Percentiles rank a stretch among this genome's conserved stretches.
phyloP scores from a whole-genome alignment of 2,329 filamentous ascomycete species.

The Talaromyces albobiverticillius region DNA sequence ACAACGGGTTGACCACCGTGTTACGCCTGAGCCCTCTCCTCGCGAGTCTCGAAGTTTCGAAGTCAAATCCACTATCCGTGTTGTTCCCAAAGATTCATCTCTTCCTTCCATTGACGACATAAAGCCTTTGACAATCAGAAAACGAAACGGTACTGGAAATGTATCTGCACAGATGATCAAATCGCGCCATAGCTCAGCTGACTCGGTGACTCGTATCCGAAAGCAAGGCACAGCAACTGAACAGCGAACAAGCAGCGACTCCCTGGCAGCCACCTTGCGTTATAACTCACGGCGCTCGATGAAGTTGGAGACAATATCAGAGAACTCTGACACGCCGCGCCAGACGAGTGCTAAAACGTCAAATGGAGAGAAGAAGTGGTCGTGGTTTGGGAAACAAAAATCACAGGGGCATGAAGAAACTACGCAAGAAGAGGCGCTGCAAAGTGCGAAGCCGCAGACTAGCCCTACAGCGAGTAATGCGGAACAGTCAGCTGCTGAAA shows the following conservation, averaged over 20 bases:
- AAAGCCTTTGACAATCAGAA: constrained; percentile 56
- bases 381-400: constrained; percentile 41
- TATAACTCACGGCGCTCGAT: constrained; percentile 27
- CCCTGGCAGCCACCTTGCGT: constrained; percentile 19
- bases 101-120: constrained; percentile 42
- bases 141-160: constrained; percentile 30
- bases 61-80: constrained; percentile 51
- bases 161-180: constrained; percentile 19
- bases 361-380: constrained; percentile 42
- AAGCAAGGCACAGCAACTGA: constrained; percentile 11
- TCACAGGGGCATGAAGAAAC: constrained; percentile 26
- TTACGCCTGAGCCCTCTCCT: constrained; percentile 10
- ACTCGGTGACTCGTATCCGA: constrained; percentile 15
- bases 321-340: constrained; percentile 36
- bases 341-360: constrained; percentile 20
- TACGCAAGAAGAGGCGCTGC: constrained; percentile 21
- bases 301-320: constrained; percentile 43
- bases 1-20: constrained; percentile 11
- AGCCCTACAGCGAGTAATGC: constrained; percentile 22
- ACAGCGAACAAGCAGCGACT: constrained; percentile 13
- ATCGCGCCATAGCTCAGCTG: constrained; percentile 14
- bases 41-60: constrained; percentile 17
- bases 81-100: constrained; percentile 53
- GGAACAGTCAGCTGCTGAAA: constrained; percentile 11
- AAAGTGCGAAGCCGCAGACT: constrained; percentile 25